These are phyloP conservation scores for Solanum virginianum DNA, from an alignment of 257 asterid genomes.

Conservation along the genomic window DNA sequence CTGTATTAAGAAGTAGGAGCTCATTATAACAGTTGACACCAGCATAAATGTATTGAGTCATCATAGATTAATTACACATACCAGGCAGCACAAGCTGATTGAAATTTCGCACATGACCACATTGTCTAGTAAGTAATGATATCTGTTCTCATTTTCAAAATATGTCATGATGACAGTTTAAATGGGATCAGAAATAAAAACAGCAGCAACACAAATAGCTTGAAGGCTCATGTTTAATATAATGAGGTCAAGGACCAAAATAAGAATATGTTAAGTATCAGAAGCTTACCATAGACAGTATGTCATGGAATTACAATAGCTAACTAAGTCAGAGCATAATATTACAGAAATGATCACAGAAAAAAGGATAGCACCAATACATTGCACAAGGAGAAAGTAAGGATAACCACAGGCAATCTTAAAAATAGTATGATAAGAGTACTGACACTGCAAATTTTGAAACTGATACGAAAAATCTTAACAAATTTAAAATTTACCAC, in stretches of 20 bases:
- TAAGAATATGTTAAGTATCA: not conserved
- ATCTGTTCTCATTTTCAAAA: constrained; percentile 31
- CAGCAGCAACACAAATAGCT: not conserved
- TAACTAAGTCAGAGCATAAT: not conserved
- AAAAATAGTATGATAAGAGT: not conserved
- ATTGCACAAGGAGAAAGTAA: not conserved
- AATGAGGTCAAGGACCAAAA: not conserved
- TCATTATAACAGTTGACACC: not conserved
- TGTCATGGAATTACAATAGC: not conserved
- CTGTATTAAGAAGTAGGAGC: constrained; percentile 23
- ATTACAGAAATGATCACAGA: not conserved
- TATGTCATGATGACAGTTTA: not conserved
- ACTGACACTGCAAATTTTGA: not conserved
- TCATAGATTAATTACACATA: constrained; percentile 1
- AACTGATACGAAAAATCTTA: not conserved
- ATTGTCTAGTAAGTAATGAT: constrained; percentile 15
- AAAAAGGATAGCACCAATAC: not conserved
- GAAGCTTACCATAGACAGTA: not conserved
- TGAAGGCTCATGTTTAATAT: not conserved
- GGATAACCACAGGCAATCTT: not conserved
- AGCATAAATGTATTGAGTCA: not conserved
- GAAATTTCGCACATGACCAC: constrained; percentile 31
- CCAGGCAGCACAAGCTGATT: constrained; percentile 43
- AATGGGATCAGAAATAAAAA: not conserved
- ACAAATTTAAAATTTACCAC: not conserved